phyloP scores from a whole-genome alignment of 352 stramenopile genomes.

The Globisporangium cylindrosporum region DNA sequence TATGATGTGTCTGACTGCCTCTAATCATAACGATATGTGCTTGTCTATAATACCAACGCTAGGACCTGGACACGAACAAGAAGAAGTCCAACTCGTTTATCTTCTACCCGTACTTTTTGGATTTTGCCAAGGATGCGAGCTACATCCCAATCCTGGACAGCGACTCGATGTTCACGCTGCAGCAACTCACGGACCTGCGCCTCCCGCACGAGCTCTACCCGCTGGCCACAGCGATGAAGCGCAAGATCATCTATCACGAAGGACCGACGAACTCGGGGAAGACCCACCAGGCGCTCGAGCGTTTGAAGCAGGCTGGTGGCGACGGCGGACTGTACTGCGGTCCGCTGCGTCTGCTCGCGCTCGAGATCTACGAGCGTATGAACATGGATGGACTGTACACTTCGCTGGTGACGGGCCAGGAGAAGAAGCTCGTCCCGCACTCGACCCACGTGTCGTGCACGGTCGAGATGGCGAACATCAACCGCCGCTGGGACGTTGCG shows the following conservation, averaged over 20 bases:
- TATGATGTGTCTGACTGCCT: too few relatives aligned
- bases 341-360: slow-evolving; percentile 91
- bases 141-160: slow-evolving; percentile 33
- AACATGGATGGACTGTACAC: slow-evolving; percentile 94
- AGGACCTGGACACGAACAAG: too few relatives aligned
- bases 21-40: too few relatives aligned
- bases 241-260: too few relatives aligned
- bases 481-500: slow-evolving; percentile 86
- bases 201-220: background rate
- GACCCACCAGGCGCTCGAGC: too few relatives aligned
- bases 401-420: slow-evolving; percentile 95
- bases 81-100: too few relatives aligned
- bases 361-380: slow-evolving; percentile 94
- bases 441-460: slow-evolving; percentile 82
- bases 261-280: too few relatives aligned
- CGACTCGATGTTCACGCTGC: slow-evolving; percentile 43
- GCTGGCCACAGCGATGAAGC: too few relatives aligned
- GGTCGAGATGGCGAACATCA: slow-evolving; percentile 88
- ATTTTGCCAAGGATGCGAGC: slow-evolving; percentile 43
- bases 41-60: too few relatives aligned
- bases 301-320: slow-evolving; percentile 26
- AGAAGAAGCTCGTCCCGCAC: slow-evolving; percentile 89
- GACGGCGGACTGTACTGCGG: slow-evolving; percentile 93
- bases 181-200: slow-evolving; percentile 72
- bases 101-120: too few relatives aligned